phyloP scores from a whole-genome alignment of 805 yeast species.

The Schwanniomyces vanrijiae region DNA sequence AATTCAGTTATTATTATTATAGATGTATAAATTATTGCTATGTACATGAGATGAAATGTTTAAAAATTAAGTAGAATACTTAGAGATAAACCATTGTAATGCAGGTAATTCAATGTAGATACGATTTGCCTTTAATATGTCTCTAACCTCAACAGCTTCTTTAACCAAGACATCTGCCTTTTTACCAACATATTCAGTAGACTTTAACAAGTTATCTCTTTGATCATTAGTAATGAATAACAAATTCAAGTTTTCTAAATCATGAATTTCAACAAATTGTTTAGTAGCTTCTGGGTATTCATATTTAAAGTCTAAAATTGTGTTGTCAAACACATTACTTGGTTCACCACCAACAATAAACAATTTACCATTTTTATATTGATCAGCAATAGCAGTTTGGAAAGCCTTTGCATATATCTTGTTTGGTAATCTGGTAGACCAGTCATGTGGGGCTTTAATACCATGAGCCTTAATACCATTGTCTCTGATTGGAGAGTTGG shows the following conservation, averaged over 20 bases:
- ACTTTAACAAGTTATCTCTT: conserved; percentile 58
- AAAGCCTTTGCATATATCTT: conserved; percentile 76
- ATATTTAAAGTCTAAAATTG: conserved; percentile 38
- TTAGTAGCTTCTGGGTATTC: conserved; percentile 46
- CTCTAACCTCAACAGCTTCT: conserved; percentile 82
- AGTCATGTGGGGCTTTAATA: conserved; percentile 86
- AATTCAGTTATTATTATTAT: background rate
- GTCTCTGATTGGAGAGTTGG: conserved; percentile 87
- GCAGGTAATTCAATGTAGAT: conserved; percentile 73
- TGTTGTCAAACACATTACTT: conserved; percentile 15
- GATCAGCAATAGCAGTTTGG: conserved; percentile 78
- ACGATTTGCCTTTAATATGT: conserved; percentile 75
- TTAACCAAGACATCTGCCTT: conserved; percentile 67
- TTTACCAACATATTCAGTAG: conserved; percentile 52
- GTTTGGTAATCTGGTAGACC: conserved; percentile 72
- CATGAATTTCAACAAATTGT: conserved; percentile 49
- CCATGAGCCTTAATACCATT: conserved; percentile 91
- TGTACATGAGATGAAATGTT: background rate
- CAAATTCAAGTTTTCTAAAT: conserved; percentile 51
- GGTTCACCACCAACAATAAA: conserved; percentile 63
- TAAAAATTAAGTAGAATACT: conserved; percentile 16
- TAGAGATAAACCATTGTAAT: conserved; percentile 55
- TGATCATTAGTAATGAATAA: conserved; percentile 67
- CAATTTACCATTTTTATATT: conserved; percentile 73
- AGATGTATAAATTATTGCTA: background rate